Base-by-base conservation (phyloP, 176 grass and related monocot species). In the Juncus effusus region DNA sequence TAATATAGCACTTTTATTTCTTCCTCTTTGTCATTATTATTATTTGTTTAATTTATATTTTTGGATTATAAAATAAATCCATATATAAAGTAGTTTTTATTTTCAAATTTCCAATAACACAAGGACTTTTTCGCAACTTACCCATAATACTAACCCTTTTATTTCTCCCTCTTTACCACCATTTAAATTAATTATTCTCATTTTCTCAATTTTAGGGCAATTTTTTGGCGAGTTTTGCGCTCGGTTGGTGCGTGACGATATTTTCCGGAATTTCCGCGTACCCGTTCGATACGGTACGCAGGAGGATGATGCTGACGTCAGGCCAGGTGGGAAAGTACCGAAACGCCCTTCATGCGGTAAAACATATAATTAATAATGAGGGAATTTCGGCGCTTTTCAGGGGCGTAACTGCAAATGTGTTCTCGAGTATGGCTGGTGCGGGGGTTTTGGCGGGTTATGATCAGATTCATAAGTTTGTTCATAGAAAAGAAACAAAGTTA, bases 261-360 rank as follows among this genome's bases (percentile, higher is more conserved):
- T 97, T 86, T 74, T 97, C 93, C 0, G 88, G 93, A 56, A 61
- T 82, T 4, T 97, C 85, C 7, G 82, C 82, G 56, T 86, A 92
- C 63, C 93, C 88, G 80, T 97, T 97, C 3, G 93, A 97, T 55
- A 97, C 93, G 13, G 76, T 97, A 59, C 88, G 88, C 9, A 70
- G 93, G 57, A 89, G 93, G 68, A 97, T 97, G 93, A 92, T 97
- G 93, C 58, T 97, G 38, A 92, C 93, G 38, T 89, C 93, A 14
- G 77, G 80, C 40, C 75, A 97, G 6, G 77, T 85, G 13, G 79
- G 74, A 68, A 97, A 97, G 74, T 97, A 97, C 69, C 66, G 56
- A 42, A 89, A 59, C 0, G 79, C 80, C 52, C 71, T 84, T 19
- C 93, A 92, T 80, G 93, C 93, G 47, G 16, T 82, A 38, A 81